A percentile compares a stretch with the other conserved stretches of the same genome.
Conservation (phyloP, 306 rosid species). For the Trifolium subterraneum region DNA sequence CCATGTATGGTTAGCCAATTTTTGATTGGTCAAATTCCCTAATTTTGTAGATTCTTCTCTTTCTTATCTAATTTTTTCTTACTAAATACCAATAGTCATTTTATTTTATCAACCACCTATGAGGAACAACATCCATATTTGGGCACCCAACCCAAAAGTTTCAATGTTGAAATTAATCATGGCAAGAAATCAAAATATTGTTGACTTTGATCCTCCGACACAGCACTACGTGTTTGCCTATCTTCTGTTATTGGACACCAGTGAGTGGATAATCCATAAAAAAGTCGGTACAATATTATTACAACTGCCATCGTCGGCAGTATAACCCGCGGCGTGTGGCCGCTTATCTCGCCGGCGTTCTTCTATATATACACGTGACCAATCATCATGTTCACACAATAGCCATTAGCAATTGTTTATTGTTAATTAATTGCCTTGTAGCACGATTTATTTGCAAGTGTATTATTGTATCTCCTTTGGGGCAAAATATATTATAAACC, state of each 20-base stretch:
- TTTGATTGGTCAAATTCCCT: no score
- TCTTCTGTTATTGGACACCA: slow-evolving; percentile 22
- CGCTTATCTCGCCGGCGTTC: slow-evolving; percentile 56
- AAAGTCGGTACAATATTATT: slow-evolving; percentile 17
- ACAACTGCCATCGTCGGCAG: slow-evolving; percentile 50
- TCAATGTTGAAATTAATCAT: not conserved
- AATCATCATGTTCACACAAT: slow-evolving; percentile 40
- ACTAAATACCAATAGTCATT: no score
- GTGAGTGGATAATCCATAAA: slow-evolving; percentile 23
- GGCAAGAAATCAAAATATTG: slow-evolving; percentile 33
- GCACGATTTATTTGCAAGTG: slow-evolving; percentile 24
- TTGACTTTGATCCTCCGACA: slow-evolving; percentile 33
- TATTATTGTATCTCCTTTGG: not conserved
- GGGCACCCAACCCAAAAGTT: slow-evolving; percentile 5
- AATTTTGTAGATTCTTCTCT: no score
- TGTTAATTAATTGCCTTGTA: not conserved
- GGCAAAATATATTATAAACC: not conserved
- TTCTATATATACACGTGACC: slow-evolving; percentile 19
- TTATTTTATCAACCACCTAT: not conserved
- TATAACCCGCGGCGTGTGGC: slow-evolving; percentile 43
- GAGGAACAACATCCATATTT: not conserved
- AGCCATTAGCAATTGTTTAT: not conserved
- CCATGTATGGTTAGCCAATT: no score
- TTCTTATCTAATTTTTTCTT: no score
- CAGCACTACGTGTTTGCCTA: slow-evolving; percentile 24